phyloP scores from a whole-genome alignment of 169 alveolate species.

The Plasmodium berghei region DNA sequence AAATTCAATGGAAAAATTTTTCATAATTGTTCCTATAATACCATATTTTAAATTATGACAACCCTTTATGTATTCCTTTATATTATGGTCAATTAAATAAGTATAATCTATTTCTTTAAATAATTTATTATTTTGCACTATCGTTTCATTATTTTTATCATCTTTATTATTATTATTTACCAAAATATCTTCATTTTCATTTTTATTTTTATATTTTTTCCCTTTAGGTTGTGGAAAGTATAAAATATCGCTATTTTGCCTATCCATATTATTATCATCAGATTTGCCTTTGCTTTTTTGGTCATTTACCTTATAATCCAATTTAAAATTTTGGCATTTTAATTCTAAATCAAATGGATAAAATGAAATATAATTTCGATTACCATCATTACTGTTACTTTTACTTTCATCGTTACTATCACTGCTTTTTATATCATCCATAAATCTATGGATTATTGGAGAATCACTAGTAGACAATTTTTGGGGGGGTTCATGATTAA shows the following conservation, averaged over 20 bases:
- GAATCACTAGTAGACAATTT: neutral
- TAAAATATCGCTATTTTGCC: neutral
- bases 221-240: neutral
- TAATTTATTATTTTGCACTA: neutral
- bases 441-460: neutral
- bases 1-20: constrained; percentile 48
- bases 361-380: neutral
- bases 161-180: neutral
- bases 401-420: neutral
- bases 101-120: constrained; percentile 1
- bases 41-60: constrained; percentile 19
- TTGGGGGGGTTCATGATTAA: too few species aligned
- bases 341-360: neutral
- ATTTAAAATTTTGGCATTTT: neutral
- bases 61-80: neutral
- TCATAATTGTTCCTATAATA: constrained; percentile 48
- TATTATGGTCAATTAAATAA: neutral
- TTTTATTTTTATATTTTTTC: neutral
- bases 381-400: neutral
- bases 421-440: neutral
- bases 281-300: neutral
- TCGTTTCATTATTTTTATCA: constrained; percentile 13
- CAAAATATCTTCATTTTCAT: neutral
- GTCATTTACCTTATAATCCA: neutral
- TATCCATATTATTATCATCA: neutral